Evolutionary conservation across 2,329 filamentous ascomycete genomes (phyloP).

Genomic region (Cadophora gregata): DNA sequence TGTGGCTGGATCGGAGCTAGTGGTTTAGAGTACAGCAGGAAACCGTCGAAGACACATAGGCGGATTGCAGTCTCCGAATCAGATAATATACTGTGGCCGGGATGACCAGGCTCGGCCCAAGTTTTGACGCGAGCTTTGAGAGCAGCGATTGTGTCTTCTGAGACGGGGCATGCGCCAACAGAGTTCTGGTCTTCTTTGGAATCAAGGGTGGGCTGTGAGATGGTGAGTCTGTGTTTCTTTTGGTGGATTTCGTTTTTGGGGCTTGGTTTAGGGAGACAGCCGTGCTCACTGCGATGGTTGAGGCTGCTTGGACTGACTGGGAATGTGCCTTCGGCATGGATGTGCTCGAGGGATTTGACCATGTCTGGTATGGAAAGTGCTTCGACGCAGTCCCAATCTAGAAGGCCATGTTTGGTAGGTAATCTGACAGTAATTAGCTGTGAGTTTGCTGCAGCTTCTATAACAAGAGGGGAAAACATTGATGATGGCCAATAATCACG

Average conservation of each 20-base stretch:
- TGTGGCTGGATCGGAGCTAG: slow-evolving; percentile 58
- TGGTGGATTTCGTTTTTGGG: not conserved
- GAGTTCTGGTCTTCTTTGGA: slow-evolving; percentile 70
- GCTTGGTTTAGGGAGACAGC: not conserved
- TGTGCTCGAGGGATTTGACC: slow-evolving; percentile 69
- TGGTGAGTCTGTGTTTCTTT: slow-evolving; percentile 26
- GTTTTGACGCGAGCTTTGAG: slow-evolving; percentile 55
- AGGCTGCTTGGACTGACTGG: slow-evolving; percentile 55
- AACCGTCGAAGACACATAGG: slow-evolving; percentile 84
- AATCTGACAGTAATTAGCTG: slow-evolving; percentile 50
- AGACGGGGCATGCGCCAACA: slow-evolving; percentile 60
- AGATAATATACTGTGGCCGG: slow-evolving; percentile 49
- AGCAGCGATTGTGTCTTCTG: slow-evolving; percentile 52
- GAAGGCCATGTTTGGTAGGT: slow-evolving; percentile 63
- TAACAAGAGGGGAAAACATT: no score
- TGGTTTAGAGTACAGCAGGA: slow-evolving; percentile 75
- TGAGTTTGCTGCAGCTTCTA: not conserved
- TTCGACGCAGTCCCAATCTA: slow-evolving; percentile 92
- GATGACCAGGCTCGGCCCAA: slow-evolving; percentile 53
- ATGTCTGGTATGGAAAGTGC: slow-evolving; percentile 76
- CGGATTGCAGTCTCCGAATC: slow-evolving; percentile 33
- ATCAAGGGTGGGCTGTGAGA: slow-evolving; percentile 52
- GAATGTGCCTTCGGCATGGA: slow-evolving; percentile 70
- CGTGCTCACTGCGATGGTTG: slow-evolving; percentile 30
- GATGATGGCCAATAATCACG: not conserved